phyloP scores from a whole-genome alignment of 495 filamentous ascomycete genomes.

The Platismatia glauca region DNA sequence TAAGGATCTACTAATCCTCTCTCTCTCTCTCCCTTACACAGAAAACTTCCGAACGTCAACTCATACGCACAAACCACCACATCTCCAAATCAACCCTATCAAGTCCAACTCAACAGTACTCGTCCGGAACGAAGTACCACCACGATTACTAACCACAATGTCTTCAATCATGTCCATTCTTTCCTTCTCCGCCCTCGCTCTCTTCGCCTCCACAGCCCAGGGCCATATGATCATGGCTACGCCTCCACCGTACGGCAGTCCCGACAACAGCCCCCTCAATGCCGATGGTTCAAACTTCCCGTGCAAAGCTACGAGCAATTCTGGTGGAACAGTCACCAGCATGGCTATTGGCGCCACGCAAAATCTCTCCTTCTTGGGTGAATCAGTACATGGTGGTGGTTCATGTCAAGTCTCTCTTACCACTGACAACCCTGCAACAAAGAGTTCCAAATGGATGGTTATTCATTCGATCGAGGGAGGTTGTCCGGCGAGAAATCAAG shows the following conservation, averaged over 20 bases:
- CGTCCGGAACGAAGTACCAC: conserved; percentile 18
- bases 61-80: not conserved
- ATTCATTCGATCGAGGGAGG: conserved; percentile 36
- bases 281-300: conserved; percentile 62
- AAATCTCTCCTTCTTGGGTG: conserved; percentile 20
- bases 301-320: conserved; percentile 46
- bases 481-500: conserved; percentile 28
- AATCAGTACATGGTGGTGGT: conserved; percentile 24
- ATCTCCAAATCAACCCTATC: not conserved
- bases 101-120: not conserved
- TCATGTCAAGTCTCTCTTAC: conserved; percentile 40
- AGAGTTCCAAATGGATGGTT: conserved; percentile 30
- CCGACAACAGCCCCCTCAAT: conserved; percentile 54
- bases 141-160: conserved; percentile 8
- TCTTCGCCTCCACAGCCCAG: conserved; percentile 38
- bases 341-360: conserved; percentile 12
- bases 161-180: conserved; percentile 25
- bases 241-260: conserved; percentile 56
- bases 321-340: conserved; percentile 3
- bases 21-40: not conserved
- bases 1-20: not conserved
- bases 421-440: conserved; percentile 33
- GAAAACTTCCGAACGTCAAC: not conserved
- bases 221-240: conserved; percentile 65
- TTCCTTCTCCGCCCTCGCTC: conserved; percentile 38